Evolutionary conservation across 2,329 filamentous ascomycete species (phyloP).

Genomic region (Rugonectria rugulosa): DNA sequence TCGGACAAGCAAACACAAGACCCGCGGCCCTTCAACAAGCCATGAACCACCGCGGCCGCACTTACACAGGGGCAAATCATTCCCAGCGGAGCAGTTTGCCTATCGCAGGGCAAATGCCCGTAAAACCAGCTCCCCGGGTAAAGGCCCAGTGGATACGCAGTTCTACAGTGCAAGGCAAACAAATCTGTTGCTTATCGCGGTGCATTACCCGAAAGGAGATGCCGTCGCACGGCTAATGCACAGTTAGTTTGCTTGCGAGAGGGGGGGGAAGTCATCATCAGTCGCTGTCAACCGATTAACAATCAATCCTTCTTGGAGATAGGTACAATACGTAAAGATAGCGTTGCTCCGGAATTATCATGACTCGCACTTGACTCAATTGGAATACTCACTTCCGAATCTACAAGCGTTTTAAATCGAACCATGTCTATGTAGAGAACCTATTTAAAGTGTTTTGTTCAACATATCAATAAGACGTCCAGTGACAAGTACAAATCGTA

Average conservation of each 20-base stretch:
- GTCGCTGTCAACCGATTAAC: slow-evolving; percentile 1
- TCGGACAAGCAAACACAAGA: neutral
- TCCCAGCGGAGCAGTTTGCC: neutral
- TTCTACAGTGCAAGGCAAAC: slow-evolving; percentile 4
- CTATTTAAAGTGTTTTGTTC: no score
- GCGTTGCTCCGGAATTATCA: neutral
- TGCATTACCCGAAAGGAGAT: no score
- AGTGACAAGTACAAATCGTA: no score
- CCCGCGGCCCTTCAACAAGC: neutral
- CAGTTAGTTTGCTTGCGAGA: no score
- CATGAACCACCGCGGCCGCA: neutral
- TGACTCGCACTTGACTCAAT: slow-evolving; percentile 1
- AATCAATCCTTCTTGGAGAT: neutral
- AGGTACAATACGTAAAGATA: neutral
- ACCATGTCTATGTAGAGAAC: neutral
- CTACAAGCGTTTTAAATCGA: neutral
- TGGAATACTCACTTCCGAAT: slow-evolving; percentile 9
- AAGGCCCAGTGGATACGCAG: neutral
- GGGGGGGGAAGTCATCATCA: no score
- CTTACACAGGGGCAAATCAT: neutral
- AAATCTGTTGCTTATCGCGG: no score
- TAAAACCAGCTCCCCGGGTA: no score
- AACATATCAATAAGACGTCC: no score
- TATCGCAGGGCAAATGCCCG: neutral
- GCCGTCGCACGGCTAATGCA: no score